Evolutionary conservation across 2,329 filamentous ascomycete genomes (phyloP), one percentile per base, ranked within the genome.

Genomic region (Fusarium poae): DNA sequence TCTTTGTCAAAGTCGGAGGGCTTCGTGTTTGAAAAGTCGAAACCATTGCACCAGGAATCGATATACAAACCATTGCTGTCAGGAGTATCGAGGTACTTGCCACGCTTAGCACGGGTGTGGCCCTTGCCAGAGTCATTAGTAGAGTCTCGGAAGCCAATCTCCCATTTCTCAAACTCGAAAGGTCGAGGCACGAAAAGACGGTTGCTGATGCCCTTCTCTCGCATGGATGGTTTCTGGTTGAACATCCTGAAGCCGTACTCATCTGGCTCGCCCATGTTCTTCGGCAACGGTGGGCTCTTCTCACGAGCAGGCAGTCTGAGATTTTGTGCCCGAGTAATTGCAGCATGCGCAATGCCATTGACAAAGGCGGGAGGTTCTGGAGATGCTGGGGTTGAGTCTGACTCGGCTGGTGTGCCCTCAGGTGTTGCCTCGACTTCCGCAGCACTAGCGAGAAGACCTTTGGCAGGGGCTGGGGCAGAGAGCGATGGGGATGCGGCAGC

Each of bases 61-160:
- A 85, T 79, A 71, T 88, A 85, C 75, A 86, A 79, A 57, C 81
- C 82, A 59, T 82, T 83, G 44, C 83, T 84, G 72, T 87, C 86
- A 37, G 86, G 85, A 29, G 80, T 83, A 65, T 84, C 81, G 46
- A 87, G 79, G 69, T 83, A 88, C 73, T 82, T 84, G 71, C 85
- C 85, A 50, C 86, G 81, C 63, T 84, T 83, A 16, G 82, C 81
- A 67, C 81, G 82, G 34, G 83, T 87, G 46, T 85, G 84, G 23
- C 84, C 84, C 58, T 85, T 84, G 62, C 81, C 81, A 30, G 83
- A 82, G 68, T 86, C 85, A 62, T 89, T 89, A 63, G 82, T 82
- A 6, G 85, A 86, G 70, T 89, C 87, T 23, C 85, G 82, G 74
- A 87, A 89, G 16, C 87, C 87, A 63, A 89, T 89, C 72, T 89